Percentiles rank a stretch among this genome's conserved stretches.
Evolutionary conservation across 2,329 filamentous ascomycete species (phyloP).

Genomic region (Thelonectria olida): DNA sequence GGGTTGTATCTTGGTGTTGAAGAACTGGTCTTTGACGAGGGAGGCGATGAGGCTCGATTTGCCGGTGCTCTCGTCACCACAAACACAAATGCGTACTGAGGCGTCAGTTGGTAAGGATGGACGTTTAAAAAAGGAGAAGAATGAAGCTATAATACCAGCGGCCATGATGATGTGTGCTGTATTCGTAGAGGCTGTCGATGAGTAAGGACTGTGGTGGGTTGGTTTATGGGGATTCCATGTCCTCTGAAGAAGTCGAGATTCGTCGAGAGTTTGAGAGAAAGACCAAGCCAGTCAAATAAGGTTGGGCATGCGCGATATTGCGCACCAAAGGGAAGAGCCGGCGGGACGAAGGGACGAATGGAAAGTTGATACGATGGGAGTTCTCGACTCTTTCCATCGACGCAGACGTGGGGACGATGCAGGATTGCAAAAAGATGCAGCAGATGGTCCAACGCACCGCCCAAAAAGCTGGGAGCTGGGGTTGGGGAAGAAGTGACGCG

Average conservation of each 20-base stretch:
- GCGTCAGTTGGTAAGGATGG: constrained; percentile 30
- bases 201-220: constrained; percentile 19
- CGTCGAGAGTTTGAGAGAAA: constrained; percentile 4
- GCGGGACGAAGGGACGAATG: constrained; percentile 11
- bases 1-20: constrained; percentile 93
- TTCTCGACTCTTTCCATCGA: constrained; percentile 10
- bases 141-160: constrained; percentile 31
- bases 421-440: constrained; percentile 26
- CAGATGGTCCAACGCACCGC: background rate
- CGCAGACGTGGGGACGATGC: constrained; percentile 8
- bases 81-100: constrained; percentile 89
- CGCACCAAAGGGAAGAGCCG: constrained; percentile 12
- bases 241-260: constrained; percentile 19
- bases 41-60: constrained; percentile 95
- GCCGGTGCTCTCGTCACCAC: constrained; percentile 94
- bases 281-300: background rate
- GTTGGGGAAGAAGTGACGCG: constrained; percentile 29
- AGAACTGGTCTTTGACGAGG: constrained; percentile 96
- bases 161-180: constrained; percentile 34
- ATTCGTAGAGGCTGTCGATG: constrained; percentile 5
- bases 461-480: constrained; percentile 24
- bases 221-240: constrained; percentile 33
- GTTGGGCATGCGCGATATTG: background rate
- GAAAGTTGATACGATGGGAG: constrained; percentile 7
- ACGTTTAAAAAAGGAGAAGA: background rate